Base-by-base conservation (phyloP, 257 asterid species). In the Capsicum pubescens region DNA sequence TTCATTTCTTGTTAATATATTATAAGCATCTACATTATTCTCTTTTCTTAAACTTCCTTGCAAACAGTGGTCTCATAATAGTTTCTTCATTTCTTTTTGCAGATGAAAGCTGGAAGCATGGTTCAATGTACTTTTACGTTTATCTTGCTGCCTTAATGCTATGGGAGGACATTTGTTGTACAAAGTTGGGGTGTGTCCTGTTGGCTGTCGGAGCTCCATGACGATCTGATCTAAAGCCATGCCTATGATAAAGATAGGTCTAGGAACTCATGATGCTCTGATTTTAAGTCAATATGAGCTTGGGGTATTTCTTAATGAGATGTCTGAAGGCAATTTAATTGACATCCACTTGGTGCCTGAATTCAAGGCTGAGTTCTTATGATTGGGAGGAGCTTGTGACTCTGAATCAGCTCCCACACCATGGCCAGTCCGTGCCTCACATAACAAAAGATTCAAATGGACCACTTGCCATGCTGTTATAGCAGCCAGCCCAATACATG, bases 91-190 rank as follows among this genome's bases (percentile, higher is more conserved):
- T 39, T 36, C 19, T 54, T 52, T 32, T 77, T 77, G 66, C 82
- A 77, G 82, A 32, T 54, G 66, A 54, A 55, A 54, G 50, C 52
- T 77, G 50, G 64, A 56, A 26, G 32, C 52, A 32, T 26, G 44
- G 66, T 77, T 54, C 64, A 77, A 8, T 54, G 7, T 54, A 9
- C 50, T 36, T 54, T 77, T 26, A 21, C 82, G 44, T 54, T 44
- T 54, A 77, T 77, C 64, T 77, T 54, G 32, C 26, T 77, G 66
- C 61, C 50, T 77, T 54, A 32, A 54, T 77, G 66, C 66, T 4
- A 77, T 77, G 48, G 64, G 9, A 77, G n/a, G 82, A 54, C 13
- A 32, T 55, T 77, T 32, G 32, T 55, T 32, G 81, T 42, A 15
- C 77, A 9, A 68, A 68, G 77, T 39, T 68, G 54, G 50, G 13